Conservation (phyloP, 1,284 basidiomycete genomes). For the Moesziomyces globuligerus region DNA sequence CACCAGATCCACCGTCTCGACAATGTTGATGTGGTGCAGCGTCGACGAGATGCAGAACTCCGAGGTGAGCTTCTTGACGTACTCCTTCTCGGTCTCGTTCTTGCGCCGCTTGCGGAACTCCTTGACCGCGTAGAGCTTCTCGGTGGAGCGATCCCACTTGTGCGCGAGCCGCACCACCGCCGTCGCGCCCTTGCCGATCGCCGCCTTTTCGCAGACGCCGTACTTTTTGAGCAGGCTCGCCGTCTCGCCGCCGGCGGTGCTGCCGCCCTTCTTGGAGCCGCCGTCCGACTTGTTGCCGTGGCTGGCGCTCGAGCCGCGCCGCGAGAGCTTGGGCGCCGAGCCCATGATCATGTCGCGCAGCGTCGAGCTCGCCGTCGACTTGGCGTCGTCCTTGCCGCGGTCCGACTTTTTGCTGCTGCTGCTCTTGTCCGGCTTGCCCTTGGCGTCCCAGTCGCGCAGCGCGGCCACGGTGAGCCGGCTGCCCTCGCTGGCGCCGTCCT, state of each 20-base stretch:
- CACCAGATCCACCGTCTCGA: conserved; percentile 97
- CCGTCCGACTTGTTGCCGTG: conserved; percentile 57
- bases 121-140: conserved; percentile 99
- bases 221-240: conserved; percentile 79
- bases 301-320: conserved; percentile 58
- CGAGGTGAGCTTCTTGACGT: conserved; percentile 98
- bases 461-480: conserved; percentile 60
- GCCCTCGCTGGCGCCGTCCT: conserved; percentile 27
- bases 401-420: conserved; percentile 49
- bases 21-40: conserved; percentile 92
- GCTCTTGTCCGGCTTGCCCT: conserved; percentile 39
- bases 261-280: conserved; percentile 55
- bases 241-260: conserved; percentile 54
- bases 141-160: conserved; percentile 96
- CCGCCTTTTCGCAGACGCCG: conserved; percentile 93
- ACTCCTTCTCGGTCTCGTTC: conserved; percentile 99
- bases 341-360: conserved; percentile 66
- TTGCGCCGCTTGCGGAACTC: conserved; percentile 98
- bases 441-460: conserved; percentile 63
- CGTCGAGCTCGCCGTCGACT: conserved; percentile 58
- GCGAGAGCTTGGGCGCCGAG: conserved; percentile 60
- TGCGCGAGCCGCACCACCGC: conserved; percentile 95
- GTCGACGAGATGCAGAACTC: conserved; percentile 99
- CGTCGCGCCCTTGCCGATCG: conserved; percentile 97
- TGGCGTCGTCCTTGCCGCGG: conserved; percentile 55